Conservation (phyloP, 208 protist genomes). For the Leishmania martiniquensis region DNA sequence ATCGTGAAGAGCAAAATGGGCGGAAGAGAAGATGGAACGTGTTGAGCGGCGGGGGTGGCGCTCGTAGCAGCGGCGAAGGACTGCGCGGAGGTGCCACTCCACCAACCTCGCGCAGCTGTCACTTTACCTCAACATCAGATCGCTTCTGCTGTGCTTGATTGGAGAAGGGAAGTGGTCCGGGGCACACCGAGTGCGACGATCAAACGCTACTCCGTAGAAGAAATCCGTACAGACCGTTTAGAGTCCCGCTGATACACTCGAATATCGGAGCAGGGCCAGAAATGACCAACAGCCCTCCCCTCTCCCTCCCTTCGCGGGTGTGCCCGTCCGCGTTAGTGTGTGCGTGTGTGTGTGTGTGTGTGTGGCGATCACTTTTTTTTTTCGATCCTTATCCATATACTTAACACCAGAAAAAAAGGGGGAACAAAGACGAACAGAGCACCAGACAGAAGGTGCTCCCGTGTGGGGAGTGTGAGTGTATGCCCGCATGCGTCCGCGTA, state of each 20-base stretch:
- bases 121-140: not conserved
- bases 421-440: not conserved
- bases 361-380: not conserved
- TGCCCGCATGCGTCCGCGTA: not conserved
- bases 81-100: not conserved
- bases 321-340: no score
- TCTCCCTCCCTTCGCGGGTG: no score
- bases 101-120: not conserved
- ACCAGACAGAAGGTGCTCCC: not conserved
- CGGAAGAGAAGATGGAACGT: no score
- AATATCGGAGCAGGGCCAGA: no score
- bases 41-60: no score
- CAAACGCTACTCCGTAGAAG: not conserved
- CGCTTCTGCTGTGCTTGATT: not conserved
- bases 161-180: not conserved
- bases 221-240: not conserved
- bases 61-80: not conserved
- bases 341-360: not conserved
- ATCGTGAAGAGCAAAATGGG: no score
- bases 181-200: not conserved
- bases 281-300: no score
- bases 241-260: no score
- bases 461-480: not conserved
- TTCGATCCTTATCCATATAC: not conserved
- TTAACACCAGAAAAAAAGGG: conserved; percentile 2